Percentiles rank a stretch among this genome's conserved stretches.
Evolutionary conservation across 305 asterid species (phyloP).

Genomic region (Fraxinus ornus): DNA sequence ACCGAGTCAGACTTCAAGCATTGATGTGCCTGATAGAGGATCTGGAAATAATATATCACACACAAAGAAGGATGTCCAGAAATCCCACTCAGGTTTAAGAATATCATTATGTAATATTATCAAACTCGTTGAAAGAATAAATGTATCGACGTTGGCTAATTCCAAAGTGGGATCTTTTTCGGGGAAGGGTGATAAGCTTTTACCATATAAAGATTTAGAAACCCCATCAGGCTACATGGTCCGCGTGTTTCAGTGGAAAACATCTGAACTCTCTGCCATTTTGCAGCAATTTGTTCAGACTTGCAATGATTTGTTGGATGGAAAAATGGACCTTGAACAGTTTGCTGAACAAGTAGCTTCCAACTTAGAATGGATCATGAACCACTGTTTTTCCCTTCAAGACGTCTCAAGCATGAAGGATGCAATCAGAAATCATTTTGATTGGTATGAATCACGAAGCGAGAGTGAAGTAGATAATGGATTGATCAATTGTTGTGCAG

Average conservation of each 20-base stretch:
- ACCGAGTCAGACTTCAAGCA: conserved; percentile 19
- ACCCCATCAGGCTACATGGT: conserved; percentile 53
- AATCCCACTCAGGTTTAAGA: conserved; percentile 36
- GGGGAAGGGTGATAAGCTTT: conserved; percentile 31
- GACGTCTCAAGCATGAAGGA: conserved; percentile 83
- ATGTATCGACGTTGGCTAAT: conserved; percentile 37
- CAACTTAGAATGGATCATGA: conserved; percentile 78
- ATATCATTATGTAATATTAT: conserved; percentile 54
- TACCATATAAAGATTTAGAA: conserved; percentile 34
- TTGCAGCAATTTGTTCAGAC: conserved; percentile 56
- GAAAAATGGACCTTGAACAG: conserved; percentile 43
- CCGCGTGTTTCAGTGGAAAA: conserved; percentile 83
- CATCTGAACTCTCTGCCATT: conserved; percentile 53
- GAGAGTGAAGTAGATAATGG: conserved; percentile 56
- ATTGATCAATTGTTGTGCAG: conserved; percentile 33
- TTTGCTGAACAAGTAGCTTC: conserved; percentile 55
- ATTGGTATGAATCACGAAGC: conserved; percentile 72
- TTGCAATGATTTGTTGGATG: conserved; percentile 61
- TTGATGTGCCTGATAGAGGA: conserved; percentile 33
- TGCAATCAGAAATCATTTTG: conserved; percentile 53
- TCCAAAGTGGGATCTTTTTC: conserved; percentile 30
- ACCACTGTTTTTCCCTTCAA: conserved; percentile 85
- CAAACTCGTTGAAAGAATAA: conserved; percentile 77
- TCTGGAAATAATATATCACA: conserved; percentile 25
- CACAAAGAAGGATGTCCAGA: conserved; percentile 31